These are phyloP conservation scores for Kandelia obovata DNA, from an alignment of 345 rosid genomes.

Conservation along the genomic window DNA sequence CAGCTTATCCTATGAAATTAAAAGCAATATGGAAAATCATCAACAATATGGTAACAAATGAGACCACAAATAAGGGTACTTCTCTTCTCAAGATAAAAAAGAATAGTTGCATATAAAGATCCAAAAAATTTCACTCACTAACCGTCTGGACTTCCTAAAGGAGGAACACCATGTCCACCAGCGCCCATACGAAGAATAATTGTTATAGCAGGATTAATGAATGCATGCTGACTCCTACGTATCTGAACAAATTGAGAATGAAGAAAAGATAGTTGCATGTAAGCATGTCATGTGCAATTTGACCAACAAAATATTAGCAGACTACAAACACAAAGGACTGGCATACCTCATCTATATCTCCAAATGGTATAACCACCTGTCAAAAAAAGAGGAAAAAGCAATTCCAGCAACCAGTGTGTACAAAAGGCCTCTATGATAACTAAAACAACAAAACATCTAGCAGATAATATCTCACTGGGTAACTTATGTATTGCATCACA, in stretches of 20 bases:
- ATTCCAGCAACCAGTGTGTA: not conserved
- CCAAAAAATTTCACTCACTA: conserved; percentile 24
- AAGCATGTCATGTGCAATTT: conserved; percentile 13
- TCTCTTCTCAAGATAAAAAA: not conserved
- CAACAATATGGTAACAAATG: not conserved
- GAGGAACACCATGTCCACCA: conserved; percentile 99
- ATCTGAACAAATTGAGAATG: conserved; percentile 45
- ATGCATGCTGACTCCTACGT: conserved; percentile 93
- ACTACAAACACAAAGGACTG: conserved; percentile 13
- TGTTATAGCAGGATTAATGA: conserved; percentile 94
- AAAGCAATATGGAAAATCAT: not conserved
- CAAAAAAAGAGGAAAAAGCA: conserved; percentile 14
- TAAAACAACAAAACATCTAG: not conserved
- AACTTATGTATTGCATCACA: too few species aligned
- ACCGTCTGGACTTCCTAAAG: conserved; percentile 98
- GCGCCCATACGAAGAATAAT: conserved; percentile 95
- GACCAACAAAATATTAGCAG: conserved; percentile 10
- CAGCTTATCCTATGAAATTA: not conserved
- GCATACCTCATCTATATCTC: conserved; percentile 91
- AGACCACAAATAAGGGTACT: not conserved
- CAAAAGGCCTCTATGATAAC: not conserved
- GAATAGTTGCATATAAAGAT: not conserved
- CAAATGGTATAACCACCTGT: conserved; percentile 85
- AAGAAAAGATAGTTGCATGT: not conserved
- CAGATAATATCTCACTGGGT: not conserved